These are phyloP conservation scores for Escallonia rubra DNA, from an alignment of 129 eudicot genomes.

Conservation along the genomic window DNA sequence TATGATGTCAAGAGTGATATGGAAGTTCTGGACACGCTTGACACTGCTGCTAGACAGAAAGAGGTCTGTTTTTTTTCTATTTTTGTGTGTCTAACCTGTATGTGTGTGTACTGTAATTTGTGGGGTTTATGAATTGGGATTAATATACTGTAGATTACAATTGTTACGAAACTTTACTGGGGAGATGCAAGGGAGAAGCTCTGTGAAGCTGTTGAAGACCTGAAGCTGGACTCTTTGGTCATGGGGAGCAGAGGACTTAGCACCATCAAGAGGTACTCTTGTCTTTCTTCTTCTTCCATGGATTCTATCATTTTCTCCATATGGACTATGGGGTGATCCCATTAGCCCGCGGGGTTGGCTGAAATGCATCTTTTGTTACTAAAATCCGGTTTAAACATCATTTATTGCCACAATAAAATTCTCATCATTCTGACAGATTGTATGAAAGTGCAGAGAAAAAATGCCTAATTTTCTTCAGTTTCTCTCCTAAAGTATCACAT, in stretches of 20 bases:
- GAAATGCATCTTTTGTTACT: too few species aligned
- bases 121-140: not conserved
- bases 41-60: slow-evolving; percentile 77
- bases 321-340: too few species aligned
- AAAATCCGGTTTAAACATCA: too few species aligned
- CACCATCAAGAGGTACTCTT: slow-evolving; percentile 51
- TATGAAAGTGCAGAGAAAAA: too few species aligned
- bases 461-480: too few species aligned
- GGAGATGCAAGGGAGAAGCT: slow-evolving; percentile 95
- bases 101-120: not conserved
- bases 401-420: too few species aligned
- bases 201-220: slow-evolving; percentile 56
- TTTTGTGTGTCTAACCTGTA: not conserved
- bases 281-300: not conserved
- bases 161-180: slow-evolving; percentile 79
- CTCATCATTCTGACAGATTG: too few species aligned
- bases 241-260: slow-evolving; percentile 91
- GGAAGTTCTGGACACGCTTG: slow-evolving; percentile 75
- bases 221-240: slow-evolving; percentile 75
- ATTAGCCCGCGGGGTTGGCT: too few species aligned
- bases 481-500: too few species aligned
- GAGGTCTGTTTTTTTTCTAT: slow-evolving; percentile 38
- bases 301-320: too few species aligned
- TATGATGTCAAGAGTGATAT: slow-evolving; percentile 57
- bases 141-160: slow-evolving; percentile 32